These are phyloP conservation scores for Margaritispora aquatica DNA, from an alignment of 495 filamentous ascomycete species.

Conservation along the genomic window DNA sequence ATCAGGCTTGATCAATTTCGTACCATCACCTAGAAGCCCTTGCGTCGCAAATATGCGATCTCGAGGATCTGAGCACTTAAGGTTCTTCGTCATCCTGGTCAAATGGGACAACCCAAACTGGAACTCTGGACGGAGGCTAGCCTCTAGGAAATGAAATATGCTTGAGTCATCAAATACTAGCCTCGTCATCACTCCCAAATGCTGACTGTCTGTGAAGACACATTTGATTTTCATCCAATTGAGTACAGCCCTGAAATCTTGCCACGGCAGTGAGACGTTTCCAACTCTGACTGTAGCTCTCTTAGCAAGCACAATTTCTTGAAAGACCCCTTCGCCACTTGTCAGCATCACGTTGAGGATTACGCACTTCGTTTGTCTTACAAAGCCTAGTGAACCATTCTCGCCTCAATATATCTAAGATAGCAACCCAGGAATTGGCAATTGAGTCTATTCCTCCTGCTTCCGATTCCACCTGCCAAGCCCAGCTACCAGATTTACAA, in stretches of 20 bases:
- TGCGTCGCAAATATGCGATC: slow-evolving; percentile 1
- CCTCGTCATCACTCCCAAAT: too few relatives aligned
- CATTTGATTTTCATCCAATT: too few relatives aligned
- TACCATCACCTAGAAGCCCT: not conserved
- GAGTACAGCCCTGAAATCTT: not conserved
- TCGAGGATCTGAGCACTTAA: not conserved
- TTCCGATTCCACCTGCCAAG: too few relatives aligned
- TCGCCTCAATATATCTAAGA: too few relatives aligned
- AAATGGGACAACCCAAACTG: not conserved
- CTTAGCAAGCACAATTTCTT: not conserved
- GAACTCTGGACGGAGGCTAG: not conserved
- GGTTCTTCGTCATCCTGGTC: not conserved
- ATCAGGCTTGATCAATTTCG: not conserved
- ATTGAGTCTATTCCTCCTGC: too few relatives aligned
- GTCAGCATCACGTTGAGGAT: not conserved
- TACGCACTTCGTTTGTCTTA: not conserved
- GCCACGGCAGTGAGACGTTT: not conserved
- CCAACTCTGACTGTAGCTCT: not conserved
- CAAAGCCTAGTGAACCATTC: not conserved
- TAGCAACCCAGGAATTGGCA: too few relatives aligned
- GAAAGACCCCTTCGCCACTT: slow-evolving; percentile 4
- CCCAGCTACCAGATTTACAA: too few relatives aligned
- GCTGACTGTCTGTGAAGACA: too few relatives aligned
- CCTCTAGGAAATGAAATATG: too few relatives aligned
- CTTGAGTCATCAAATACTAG: too few relatives aligned